A percentile compares a stretch with the other conserved stretches of the same genome.
phyloP scores from a whole-genome alignment of 352 stramenopile species.

The Globisporangium camurandrum region DNA sequence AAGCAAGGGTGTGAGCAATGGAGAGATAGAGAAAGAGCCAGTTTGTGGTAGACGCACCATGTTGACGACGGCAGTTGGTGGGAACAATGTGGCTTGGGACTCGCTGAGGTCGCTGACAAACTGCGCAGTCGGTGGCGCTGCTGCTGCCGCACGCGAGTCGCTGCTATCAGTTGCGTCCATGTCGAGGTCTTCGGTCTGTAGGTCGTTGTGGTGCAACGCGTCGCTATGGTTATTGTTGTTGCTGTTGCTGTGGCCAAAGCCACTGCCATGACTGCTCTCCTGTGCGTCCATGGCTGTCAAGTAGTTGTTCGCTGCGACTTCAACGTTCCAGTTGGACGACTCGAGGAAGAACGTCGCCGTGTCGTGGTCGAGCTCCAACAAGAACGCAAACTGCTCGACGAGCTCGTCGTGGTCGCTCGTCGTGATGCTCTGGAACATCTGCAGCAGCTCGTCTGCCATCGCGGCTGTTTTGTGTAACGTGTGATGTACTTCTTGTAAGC shows the following conservation, averaged over 20 bases:
- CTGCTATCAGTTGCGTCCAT: conserved; percentile 42
- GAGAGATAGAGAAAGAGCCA: too few species aligned
- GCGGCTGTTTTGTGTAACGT: too few species aligned
- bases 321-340: conserved; percentile 86
- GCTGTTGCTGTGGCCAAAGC: not conserved
- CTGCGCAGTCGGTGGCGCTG: conserved; percentile 31
- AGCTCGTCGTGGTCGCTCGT: conserved; percentile 80
- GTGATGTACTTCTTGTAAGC: too few species aligned
- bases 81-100: conserved; percentile 47
- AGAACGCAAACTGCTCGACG: conserved; percentile 73
- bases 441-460: conserved; percentile 78
- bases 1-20: not conserved
- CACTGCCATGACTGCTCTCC: conserved; percentile 3
- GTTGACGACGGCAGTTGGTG: conserved; percentile 33
- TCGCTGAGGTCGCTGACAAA: conserved; percentile 65
- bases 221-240: too few species aligned
- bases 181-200: conserved; percentile 28
- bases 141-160: conserved; percentile 1
- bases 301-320: conserved; percentile 80
- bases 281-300: conserved; percentile 53
- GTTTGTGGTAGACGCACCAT: conserved; percentile 39
- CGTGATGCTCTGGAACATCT: conserved; percentile 86
- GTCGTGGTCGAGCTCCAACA: conserved; percentile 58
- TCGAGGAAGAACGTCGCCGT: conserved; percentile 83
- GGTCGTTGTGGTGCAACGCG: too few species aligned